Percentiles rank a stretch among this genome's conserved stretches.
phyloP scores from a whole-genome alignment of 257 asterid species.

The Solanum peruvianum region DNA sequence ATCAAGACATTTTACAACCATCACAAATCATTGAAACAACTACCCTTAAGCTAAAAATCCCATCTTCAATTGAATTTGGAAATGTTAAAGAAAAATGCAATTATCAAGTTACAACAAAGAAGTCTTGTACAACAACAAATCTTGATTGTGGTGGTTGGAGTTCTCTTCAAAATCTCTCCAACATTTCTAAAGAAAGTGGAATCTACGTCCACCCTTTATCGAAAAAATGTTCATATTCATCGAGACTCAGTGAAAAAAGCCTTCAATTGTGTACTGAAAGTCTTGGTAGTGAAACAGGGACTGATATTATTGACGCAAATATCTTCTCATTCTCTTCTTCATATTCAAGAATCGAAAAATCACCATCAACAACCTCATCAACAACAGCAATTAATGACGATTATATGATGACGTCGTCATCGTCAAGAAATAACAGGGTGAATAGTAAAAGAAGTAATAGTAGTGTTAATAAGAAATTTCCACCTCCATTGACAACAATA shows the following conservation, averaged over 20 bases:
- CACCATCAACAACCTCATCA: neutral
- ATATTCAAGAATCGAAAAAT: neutral
- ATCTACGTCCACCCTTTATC: conserved; percentile 21
- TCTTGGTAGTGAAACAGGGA: conserved; percentile 76
- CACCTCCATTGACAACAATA: conserved; percentile 90
- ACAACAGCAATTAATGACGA: neutral
- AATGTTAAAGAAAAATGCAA: neutral
- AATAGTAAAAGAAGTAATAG: neutral
- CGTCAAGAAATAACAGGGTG: neutral
- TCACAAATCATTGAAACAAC: conserved; percentile 36
- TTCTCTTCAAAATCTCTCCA: conserved; percentile 22
- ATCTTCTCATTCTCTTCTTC: conserved; percentile 22
- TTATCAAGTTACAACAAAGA: neutral
- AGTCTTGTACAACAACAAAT: neutral
- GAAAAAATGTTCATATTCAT: conserved; percentile 12
- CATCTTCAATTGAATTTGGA: neutral
- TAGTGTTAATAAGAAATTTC: conserved; percentile 23
- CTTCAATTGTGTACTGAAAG: conserved; percentile 76
- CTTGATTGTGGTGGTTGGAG: conserved; percentile 23
- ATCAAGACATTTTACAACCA: conserved; percentile 24
- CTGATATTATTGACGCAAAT: conserved; percentile 33
- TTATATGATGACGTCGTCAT: neutral
- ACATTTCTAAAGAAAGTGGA: neutral
- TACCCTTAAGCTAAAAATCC: conserved; percentile 36
- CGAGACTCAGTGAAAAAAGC: conserved; percentile 33